A percentile compares a stretch with the other conserved stretches of the same genome.
Conservation (phyloP, 2,329 filamentous ascomycete species). For the Blastomyces gilchristii region DNA sequence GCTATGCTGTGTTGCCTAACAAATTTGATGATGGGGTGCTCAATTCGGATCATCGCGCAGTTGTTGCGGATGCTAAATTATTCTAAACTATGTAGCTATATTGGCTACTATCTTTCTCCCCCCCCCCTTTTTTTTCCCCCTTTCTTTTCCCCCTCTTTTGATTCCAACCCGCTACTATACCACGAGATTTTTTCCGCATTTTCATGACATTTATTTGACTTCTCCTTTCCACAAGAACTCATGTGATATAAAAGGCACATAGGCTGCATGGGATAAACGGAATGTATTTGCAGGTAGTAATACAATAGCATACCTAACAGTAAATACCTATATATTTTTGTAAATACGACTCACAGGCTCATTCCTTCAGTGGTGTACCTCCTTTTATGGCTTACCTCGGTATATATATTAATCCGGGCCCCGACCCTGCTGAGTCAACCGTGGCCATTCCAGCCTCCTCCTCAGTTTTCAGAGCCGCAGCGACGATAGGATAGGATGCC, state of each 20-base stretch:
- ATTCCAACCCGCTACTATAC: not conserved
- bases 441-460: not conserved
- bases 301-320: too few species aligned
- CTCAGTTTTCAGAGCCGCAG: not conserved
- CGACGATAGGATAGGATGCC: not conserved
- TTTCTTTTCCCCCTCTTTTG: not conserved
- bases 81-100: slow-evolving; percentile 4
- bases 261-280: too few species aligned
- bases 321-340: too few species aligned
- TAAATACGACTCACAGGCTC: too few species aligned
- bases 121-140: not conserved
- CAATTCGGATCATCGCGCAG: slow-evolving; percentile 47
- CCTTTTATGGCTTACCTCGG: slow-evolving; percentile 12
- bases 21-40: slow-evolving; percentile 47
- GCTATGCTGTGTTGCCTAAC: slow-evolving; percentile 45
- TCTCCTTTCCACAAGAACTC: too few species aligned
- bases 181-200: too few species aligned
- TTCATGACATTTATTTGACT: too few species aligned
- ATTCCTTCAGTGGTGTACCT: not conserved
- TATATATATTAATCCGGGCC: slow-evolving; percentile 10
- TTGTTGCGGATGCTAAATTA: slow-evolving; percentile 42
- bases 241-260: too few species aligned
- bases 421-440: not conserved
- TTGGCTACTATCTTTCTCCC: not conserved
- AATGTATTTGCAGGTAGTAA: too few species aligned